These are phyloP conservation scores for Rostrohypoxylon terebratum DNA, from an alignment of 495 filamentous ascomycete species.

Conservation along the genomic window DNA sequence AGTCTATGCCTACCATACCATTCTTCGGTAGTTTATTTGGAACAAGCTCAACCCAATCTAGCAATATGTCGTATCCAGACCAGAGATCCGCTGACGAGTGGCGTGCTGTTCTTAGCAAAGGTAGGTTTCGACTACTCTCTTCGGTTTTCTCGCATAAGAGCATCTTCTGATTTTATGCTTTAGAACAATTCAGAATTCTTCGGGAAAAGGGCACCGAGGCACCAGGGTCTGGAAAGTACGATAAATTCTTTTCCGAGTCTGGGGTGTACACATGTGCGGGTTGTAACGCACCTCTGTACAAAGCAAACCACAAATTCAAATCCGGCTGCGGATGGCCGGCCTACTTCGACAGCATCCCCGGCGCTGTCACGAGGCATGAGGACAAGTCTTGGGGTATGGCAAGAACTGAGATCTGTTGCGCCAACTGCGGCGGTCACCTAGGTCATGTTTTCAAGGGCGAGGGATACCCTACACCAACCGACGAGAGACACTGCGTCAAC, in stretches of 20 bases:
- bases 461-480: constrained; percentile 87
- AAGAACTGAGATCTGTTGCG: constrained; percentile 92
- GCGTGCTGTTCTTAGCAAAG: constrained; percentile 82
- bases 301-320: constrained; percentile 90
- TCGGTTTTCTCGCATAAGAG: constrained; percentile 20
- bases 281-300: constrained; percentile 90
- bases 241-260: constrained; percentile 79
- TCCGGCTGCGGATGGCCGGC: constrained; percentile 98
- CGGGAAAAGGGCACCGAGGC: constrained; percentile 91
- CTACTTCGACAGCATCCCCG: constrained; percentile 93
- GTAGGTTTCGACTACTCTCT: constrained; percentile 57
- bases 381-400: constrained; percentile 84
- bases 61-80: constrained; percentile 79
- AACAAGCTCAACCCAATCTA: constrained; percentile 59
- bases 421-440: constrained; percentile 93
- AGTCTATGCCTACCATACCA: constrained; percentile 77
- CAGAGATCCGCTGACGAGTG: constrained; percentile 86
- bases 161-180: constrained; percentile 21
- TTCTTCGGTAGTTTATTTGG: constrained; percentile 85
- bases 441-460: constrained; percentile 99
- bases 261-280: constrained; percentile 89
- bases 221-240: constrained; percentile 81
- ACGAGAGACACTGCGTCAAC: constrained; percentile 98
- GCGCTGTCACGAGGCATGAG: constrained; percentile 82
- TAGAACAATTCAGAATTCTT: constrained; percentile 94